phyloP scores from a whole-genome alignment of 495 filamentous ascomycete genomes.

The Penicillium daleae region DNA sequence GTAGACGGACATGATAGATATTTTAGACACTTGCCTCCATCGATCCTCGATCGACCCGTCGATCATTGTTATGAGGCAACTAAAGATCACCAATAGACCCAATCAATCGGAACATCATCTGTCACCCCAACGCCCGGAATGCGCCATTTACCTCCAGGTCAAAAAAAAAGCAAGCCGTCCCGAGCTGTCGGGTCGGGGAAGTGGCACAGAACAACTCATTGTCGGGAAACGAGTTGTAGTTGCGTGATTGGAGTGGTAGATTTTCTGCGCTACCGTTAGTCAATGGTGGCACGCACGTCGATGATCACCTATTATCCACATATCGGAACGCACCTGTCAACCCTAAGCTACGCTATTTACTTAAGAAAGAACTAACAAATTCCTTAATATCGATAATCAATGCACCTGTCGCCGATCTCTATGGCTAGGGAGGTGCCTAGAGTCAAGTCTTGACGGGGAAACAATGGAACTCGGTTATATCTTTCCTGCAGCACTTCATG shows the following conservation, averaged over 20 bases:
- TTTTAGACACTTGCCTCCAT: background rate
- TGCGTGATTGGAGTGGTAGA: background rate
- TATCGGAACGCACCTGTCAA: background rate
- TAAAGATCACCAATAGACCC: constrained; percentile 3
- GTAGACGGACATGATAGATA: constrained; percentile 2
- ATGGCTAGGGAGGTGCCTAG: background rate
- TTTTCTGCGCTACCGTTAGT: constrained; percentile 7
- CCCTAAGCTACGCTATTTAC: background rate
- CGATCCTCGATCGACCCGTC: constrained; percentile 3
- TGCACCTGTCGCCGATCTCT: background rate
- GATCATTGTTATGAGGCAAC: constrained; percentile 1
- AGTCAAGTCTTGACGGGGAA: background rate
- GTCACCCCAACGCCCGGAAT: background rate
- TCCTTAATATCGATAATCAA: background rate
- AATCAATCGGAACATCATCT: background rate
- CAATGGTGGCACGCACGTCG: constrained; percentile 1
- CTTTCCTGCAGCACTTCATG: background rate
- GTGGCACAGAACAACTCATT: background rate
- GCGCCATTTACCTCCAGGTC: background rate
- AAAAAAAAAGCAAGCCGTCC: constrained; percentile 5
- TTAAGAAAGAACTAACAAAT: background rate
- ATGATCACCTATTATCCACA: background rate
- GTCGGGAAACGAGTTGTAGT: background rate
- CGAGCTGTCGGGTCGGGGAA: constrained; percentile 4
- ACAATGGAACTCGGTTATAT: background rate